Base-by-base conservation (phyloP, 2,329 filamentous ascomycete genomes). In the Colletotrichum destructivum region DNA sequence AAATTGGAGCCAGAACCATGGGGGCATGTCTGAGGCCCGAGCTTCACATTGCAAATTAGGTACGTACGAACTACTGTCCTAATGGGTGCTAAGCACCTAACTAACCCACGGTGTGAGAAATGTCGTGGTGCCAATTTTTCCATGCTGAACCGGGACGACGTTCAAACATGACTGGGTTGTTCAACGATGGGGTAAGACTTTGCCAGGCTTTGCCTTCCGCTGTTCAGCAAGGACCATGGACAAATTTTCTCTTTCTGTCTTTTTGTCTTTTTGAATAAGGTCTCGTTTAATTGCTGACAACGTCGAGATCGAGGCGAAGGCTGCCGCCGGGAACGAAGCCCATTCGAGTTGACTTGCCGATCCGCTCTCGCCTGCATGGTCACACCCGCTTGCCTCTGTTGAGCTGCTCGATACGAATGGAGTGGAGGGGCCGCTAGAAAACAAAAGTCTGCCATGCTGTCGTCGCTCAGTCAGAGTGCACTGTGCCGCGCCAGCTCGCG, bases 71-170 rank as follows among this genome's bases (percentile, higher is more conserved):
- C 8, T 35, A 35, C 31, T 35, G 31, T 9, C 31, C 31, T 2
- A 35, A 35, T 35, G 31, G 31, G 1, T 9, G 31, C 31, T 70
- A 59, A 70, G 68, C 68, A 57, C 68, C 67, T 61, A 44, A 42
- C 35, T 38, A 12, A 15, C 55, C 62, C 46, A 40, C 44, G 21
- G 40, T 42, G 31, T 23, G 23, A n/a, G 15, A 16, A 54, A 23
- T 57, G 42, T 51, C 35, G 51, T 57, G 60, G 57, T 69, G 60
- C 31, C 38, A 31, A 65, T 57, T 31, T 65, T 38, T 57, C 26
- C n/a, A 18, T 8, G 44, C 42, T 69, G 51, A 52, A 42, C 44
- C 38, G 15, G 49, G 26, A 35, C 23, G 9, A n/a, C 9, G 23
- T 57, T 31, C n/a, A 31, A 31, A 21, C 21, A 54, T 9, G 21